These are phyloP conservation scores for Yamagishiella unicocca DNA, from an alignment of 139 green algal species.

Conservation along the genomic window DNA sequence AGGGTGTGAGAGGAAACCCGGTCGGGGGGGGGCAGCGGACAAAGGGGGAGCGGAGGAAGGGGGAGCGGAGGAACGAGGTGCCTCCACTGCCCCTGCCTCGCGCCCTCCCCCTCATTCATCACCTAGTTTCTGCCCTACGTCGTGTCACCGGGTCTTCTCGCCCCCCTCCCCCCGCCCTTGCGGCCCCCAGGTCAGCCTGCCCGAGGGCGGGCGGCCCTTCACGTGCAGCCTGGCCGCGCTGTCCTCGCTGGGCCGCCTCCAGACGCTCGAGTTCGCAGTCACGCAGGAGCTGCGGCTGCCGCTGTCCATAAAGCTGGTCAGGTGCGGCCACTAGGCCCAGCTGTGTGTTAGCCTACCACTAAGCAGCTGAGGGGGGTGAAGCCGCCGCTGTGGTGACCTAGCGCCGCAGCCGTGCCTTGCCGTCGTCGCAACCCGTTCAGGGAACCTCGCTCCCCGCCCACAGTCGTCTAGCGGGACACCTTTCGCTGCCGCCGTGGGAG, in stretches of 20 bases:
- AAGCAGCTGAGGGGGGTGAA: too few species aligned
- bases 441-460: not conserved
- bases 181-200: constrained; percentile 13
- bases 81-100: too few species aligned
- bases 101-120: too few species aligned
- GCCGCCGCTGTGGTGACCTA: too few species aligned
- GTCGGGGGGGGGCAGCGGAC: not conserved
- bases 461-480: not conserved
- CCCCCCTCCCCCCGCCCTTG: not conserved
- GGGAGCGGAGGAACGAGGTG: not conserved
- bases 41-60: not conserved
- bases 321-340: too few species aligned
- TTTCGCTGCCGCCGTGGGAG: too few species aligned
- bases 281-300: constrained; percentile 35
- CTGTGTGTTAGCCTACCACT: too few species aligned
- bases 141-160: too few species aligned
- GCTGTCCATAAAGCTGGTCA: constrained; percentile 15
- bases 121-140: not conserved
- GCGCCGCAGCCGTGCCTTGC: too few species aligned
- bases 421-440: too few species aligned
- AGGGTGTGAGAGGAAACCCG: not conserved
- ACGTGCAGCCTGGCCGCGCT: not conserved
- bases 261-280: constrained; percentile 25
- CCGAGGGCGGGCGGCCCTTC: constrained; percentile 29
- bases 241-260: not conserved